Evolutionary conservation across 2,329 filamentous ascomycete genomes (phyloP).

Genomic region (Xylaria multiplex): DNA sequence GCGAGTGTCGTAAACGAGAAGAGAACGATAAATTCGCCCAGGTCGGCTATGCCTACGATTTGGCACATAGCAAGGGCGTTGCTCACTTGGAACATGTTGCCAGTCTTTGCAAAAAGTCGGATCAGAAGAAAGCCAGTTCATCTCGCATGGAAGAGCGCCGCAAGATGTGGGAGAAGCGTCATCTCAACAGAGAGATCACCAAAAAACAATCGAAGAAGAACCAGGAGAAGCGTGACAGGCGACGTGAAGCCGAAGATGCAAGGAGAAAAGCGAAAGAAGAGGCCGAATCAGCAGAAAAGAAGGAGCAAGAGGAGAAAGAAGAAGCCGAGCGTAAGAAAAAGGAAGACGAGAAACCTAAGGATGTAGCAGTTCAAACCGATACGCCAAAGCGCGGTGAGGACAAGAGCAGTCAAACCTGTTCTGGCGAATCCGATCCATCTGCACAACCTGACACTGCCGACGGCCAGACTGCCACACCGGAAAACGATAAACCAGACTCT

Average conservation of each 20-base stretch:
- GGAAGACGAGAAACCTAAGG: conserved; percentile 45
- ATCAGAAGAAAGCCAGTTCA: conserved; percentile 61
- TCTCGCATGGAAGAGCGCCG: conserved; percentile 58
- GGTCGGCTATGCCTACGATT: conserved; percentile 67
- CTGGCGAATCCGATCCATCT: conserved; percentile 34
- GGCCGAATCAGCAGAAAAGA: conserved; percentile 39
- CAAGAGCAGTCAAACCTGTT: conserved; percentile 44
- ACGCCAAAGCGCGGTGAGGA: conserved; percentile 41
- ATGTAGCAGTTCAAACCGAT: conserved; percentile 49
- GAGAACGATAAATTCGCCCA: conserved; percentile 69
- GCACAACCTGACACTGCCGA: conserved; percentile 30
- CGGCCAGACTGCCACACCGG: conserved; percentile 21
- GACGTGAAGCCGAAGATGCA: conserved; percentile 50
- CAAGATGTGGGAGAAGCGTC: conserved; percentile 61
- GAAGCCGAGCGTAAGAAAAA: conserved; percentile 41
- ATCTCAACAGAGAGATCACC: conserved; percentile 51
- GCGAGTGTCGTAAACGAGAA: conserved; percentile 57
- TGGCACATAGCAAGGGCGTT: conserved; percentile 68
- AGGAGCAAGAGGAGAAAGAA: conserved; percentile 42
- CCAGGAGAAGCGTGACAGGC: conserved; percentile 50
- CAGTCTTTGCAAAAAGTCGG: conserved; percentile 60
- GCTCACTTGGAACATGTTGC: conserved; percentile 61
- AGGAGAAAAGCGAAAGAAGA: conserved; percentile 54
- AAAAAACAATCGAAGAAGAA: conserved; percentile 55
- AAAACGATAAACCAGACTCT: conserved; percentile 28